Conservation (phyloP, 2,329 filamentous ascomycete species). For the Apiospora malaysiana region DNA sequence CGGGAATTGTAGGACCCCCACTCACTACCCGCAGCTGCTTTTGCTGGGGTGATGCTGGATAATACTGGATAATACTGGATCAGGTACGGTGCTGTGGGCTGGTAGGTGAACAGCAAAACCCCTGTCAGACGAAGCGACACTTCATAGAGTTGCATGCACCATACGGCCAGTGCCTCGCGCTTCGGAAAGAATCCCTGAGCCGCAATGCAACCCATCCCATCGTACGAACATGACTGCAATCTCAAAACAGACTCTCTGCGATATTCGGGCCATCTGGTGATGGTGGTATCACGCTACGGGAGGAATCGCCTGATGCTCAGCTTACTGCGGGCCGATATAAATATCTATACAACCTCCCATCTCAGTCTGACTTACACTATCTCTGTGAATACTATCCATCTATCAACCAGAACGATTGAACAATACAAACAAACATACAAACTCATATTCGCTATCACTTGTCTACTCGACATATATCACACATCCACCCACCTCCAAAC, state of each 20-base stretch:
- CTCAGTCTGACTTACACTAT: background rate
- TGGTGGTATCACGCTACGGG: conserved; percentile 7
- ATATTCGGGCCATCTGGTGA: conserved; percentile 8
- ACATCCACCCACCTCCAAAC: background rate
- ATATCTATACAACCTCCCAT: background rate
- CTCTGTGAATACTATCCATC: background rate
- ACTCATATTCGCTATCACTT: background rate
- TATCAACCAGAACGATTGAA: background rate
- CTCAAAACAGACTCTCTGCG: background rate
- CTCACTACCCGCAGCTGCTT: background rate
- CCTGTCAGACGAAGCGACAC: background rate
- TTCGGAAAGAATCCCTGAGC: conserved; percentile 9
- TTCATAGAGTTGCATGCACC: background rate
- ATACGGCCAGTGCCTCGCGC: conserved; percentile 7
- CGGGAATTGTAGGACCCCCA: background rate
- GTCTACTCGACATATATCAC: background rate
- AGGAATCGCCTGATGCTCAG: conserved; percentile 1
- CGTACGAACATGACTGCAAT: conserved; percentile 5
- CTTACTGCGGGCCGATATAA: background rate
- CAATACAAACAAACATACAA: background rate
- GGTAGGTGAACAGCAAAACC: too few relatives aligned
- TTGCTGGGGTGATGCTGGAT: background rate
- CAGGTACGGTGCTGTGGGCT: too few relatives aligned
- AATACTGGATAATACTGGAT: too few relatives aligned
- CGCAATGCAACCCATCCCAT: conserved; percentile 5